Evolutionary conservation across 208 protist species (phyloP).

Genomic region (Trypanosoma caninum): DNA sequence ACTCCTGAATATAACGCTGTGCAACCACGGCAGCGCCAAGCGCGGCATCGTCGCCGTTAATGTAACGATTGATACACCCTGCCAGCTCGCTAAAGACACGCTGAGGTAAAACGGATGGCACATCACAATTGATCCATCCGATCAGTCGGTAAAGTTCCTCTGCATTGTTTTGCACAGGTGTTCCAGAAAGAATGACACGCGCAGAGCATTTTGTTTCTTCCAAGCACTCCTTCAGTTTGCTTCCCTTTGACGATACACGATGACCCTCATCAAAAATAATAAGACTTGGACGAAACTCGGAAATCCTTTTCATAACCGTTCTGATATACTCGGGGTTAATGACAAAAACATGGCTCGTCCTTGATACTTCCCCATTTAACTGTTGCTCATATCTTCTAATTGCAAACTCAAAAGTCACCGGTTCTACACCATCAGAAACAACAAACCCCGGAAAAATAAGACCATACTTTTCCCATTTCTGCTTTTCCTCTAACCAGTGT

Average conservation of each 20-base stretch:
- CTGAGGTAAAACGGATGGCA: constrained; percentile 45
- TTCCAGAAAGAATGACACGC: constrained; percentile 84
- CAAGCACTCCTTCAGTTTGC: constrained; percentile 56
- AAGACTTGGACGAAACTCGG: constrained; percentile 54
- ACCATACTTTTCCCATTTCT: constrained; percentile 72
- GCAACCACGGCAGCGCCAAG: constrained; percentile 50
- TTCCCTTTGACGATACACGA: constrained; percentile 60
- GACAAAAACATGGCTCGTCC: constrained; percentile 60
- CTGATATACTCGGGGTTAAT: constrained; percentile 72
- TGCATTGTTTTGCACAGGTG: constrained; percentile 87
- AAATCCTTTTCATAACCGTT: constrained; percentile 48
- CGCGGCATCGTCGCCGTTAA: constrained; percentile 59
- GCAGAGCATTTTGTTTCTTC: constrained; percentile 40
- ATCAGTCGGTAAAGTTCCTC: constrained; percentile 84
- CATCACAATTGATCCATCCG: constrained; percentile 62
- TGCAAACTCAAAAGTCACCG: constrained; percentile 37
- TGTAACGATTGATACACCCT: constrained; percentile 60
- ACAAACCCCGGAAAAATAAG: constrained; percentile 64
- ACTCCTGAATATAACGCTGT: constrained; percentile 78
- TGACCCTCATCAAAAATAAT: constrained; percentile 89
- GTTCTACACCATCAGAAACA: constrained; percentile 42
- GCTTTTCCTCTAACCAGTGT: constrained; percentile 68
- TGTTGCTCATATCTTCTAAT: constrained; percentile 59
- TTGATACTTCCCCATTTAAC: constrained; percentile 21
- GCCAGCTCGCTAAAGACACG: constrained; percentile 54